These are phyloP conservation scores for Volutella citrinella DNA, from an alignment of 2,329 filamentous ascomycete genomes.

Conservation along the genomic window DNA sequence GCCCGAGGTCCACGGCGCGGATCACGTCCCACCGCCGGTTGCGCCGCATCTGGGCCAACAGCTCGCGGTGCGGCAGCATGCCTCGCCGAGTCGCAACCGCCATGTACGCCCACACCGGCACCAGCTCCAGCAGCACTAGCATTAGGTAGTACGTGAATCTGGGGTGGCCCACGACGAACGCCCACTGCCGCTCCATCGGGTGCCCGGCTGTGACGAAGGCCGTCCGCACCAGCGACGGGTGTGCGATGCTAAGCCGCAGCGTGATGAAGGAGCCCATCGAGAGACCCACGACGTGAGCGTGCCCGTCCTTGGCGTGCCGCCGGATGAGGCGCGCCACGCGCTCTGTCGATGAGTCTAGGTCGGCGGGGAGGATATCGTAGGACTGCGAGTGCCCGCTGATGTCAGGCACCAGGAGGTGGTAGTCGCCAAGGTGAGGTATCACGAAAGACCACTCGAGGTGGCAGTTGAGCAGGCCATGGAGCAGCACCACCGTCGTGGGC, in stretches of 20 bases:
- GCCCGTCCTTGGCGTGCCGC: constrained; percentile 30
- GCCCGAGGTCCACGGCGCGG: constrained; percentile 21
- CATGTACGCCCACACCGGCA: constrained; percentile 27
- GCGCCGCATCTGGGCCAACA: constrained; percentile 31
- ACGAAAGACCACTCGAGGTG: constrained; percentile 34
- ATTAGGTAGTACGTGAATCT: constrained; percentile 25
- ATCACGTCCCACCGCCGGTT: constrained; percentile 29
- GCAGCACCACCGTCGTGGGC: constrained; percentile 27
- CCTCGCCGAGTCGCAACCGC: constrained; percentile 25
- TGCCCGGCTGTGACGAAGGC: constrained; percentile 33
- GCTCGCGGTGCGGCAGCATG: constrained; percentile 23
- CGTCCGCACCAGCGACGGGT: constrained; percentile 33
- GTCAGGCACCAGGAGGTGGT: constrained; percentile 39
- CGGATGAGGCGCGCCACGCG: constrained; percentile 35
- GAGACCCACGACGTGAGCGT: constrained; percentile 38
- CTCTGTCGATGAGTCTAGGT: constrained; percentile 28
- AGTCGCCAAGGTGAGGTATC: constrained; percentile 31
- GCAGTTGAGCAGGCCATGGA: constrained; percentile 31
- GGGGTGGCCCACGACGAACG: constrained; percentile 24
- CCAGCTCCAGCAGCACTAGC: constrained; percentile 21
- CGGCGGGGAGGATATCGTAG: constrained; percentile 27
- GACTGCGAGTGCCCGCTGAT: constrained; percentile 38
- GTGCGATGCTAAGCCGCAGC: constrained; percentile 27
- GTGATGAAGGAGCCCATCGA: constrained; percentile 38
- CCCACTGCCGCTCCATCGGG: constrained; percentile 24